Evolutionary conservation across 2,329 filamentous ascomycete genomes (phyloP), one percentile per base, ranked within the genome.

Genomic region (Aspergillus neoniger): DNA sequence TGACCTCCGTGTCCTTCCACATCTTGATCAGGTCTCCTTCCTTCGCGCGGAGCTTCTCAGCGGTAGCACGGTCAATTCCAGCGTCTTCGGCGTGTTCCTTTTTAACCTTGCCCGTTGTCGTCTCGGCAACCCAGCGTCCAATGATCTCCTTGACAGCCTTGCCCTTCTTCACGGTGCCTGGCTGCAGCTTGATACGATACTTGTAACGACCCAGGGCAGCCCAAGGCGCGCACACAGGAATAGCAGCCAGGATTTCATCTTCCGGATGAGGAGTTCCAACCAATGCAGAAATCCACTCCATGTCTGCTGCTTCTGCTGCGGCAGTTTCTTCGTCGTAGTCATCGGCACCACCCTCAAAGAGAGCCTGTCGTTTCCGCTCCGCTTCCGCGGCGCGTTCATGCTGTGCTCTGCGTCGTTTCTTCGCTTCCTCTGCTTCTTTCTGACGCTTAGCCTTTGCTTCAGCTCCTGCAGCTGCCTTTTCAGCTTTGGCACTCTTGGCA

Each of bases 121-220:
- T 85, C 53, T 87, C 91, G 19, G 82, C 76, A 65, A 89, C 84
- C 93, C 94, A 97, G 61, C 85, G 85, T 52, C 88, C 87, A n/a
- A 98, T 77, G 32, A 98, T 89, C 76, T 98, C 94, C 74, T 91
- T 91, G 51, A 96, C 87, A 0, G 92, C 93, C 74, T 97, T 98
- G 9, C 95, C 94, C 79, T 96, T 96, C 83, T 98, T 99, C 65
- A 89, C 84, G 0, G 87, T 79, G 0, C 95, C 95, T 0, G 95
- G 95, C 77, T 98, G 95, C 69, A 99, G 77, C 81, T 99, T 99
- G 57, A 88, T 91, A 77, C 96, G 96, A 81, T 97, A 98, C 78
- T 97, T 97, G 78, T 90, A 91, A 58, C 85, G 86, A 2, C 77
- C 78, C 57, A 88, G 74, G 0, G 86, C 83, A n/a, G 80, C 78